Base-by-base conservation (phyloP, 768 basidiomycete species). In the Krasilnikovozyma curviuscula region DNA sequence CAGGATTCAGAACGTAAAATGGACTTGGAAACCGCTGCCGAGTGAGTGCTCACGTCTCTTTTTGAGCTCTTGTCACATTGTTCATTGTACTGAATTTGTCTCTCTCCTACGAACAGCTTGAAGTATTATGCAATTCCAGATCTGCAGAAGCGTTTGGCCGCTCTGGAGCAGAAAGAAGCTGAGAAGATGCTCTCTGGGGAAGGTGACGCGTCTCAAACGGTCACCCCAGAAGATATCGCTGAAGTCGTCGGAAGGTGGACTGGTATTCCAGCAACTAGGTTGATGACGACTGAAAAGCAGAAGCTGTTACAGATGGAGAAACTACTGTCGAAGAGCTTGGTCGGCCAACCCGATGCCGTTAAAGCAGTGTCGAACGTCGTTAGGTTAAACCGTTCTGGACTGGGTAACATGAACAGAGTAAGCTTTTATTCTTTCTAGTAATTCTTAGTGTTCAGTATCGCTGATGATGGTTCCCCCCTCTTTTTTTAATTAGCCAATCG, bases 171-270 rank as follows among this genome's bases (percentile, higher is more conserved):
- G 25, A 77, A 74, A 62, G 86, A 86, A 61, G 71, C 69, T 7
- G 73, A 70, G 30, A 79, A 84, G 56, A 74, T 75, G 21, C 55
- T 77, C 8, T 57, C 64, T 40, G 59, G 64, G 31, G 59, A 59
- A 9, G 62, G 60, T 2, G 54, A 57, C 9, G 59, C 18, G 4
- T 21, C 9, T 5, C 28, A 7, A 53, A 70, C 70, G 9, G 88
- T 93, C 40, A 81, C 80, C 4, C 71, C 84, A 16, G 85, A 89
- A 53, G 77, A 83, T 52, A 95, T 98, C 51, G 84, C 86, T 16
- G 83, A 89, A 61, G 88, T 97, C 53, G 85, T 97, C 23, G 81
- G 76, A 18, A 73, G 81, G 48, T 95, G 88, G 88, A 91, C 86
- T 3, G 78, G 77, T 35, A 83, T 97, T 48, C 91, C 91, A 2